phyloP scores from a whole-genome alignment of 2,329 filamentous ascomycete species.

The Cytospora leucostoma region DNA sequence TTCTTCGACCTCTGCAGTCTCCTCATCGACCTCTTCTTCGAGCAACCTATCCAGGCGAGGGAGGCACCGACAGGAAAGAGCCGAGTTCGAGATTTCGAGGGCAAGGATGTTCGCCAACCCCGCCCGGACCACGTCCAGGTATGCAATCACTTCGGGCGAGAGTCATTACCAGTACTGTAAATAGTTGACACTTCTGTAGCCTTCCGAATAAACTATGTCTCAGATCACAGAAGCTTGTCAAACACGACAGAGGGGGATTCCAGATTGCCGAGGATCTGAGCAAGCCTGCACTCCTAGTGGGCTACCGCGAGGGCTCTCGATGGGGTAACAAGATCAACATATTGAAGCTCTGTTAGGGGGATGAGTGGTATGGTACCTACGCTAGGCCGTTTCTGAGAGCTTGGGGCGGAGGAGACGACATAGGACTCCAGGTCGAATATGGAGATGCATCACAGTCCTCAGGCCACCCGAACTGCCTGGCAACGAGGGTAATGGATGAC shows the following conservation, averaged over 20 bases:
- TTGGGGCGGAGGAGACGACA: not conserved
- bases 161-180: not conserved
- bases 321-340: not conserved
- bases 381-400: conserved; percentile 14
- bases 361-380: conserved; percentile 13
- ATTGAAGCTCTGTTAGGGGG: conserved; percentile 11
- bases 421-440: not conserved
- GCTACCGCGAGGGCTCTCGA: not conserved
- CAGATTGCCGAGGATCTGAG: not conserved
- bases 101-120: not conserved
- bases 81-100: not conserved
- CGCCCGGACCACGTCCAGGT: not conserved
- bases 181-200: conserved; percentile 1
- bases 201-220: conserved; percentile 8
- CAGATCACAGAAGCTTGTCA: not conserved
- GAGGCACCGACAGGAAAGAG: not conserved
- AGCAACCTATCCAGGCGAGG: not conserved
- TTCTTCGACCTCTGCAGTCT: not conserved
- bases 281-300: conserved; percentile 7
- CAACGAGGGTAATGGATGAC: not conserved
- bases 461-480: not conserved
- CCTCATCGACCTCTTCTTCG: not conserved
- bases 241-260: not conserved
- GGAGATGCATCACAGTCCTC: not conserved
- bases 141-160: not conserved